Conservation (phyloP, 768 basidiomycete species). For the Harrya chromipes region DNA sequence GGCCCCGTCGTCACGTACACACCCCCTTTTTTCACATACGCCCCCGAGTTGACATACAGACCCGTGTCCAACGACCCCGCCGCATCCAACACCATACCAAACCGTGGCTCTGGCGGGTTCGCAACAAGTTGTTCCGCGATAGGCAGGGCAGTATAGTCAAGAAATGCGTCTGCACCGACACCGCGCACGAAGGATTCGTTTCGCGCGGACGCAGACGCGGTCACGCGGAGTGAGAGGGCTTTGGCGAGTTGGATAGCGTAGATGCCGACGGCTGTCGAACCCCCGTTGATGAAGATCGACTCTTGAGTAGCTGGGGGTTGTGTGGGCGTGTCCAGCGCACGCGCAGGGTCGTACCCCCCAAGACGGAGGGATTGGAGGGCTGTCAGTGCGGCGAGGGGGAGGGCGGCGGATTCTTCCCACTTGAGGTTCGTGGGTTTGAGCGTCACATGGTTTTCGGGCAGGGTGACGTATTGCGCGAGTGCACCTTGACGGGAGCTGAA, state of each 20-base stretch:
- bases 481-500: slow-evolving; percentile 47
- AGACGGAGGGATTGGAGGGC: slow-evolving; percentile 55
- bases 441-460: slow-evolving; percentile 43
- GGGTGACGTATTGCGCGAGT: slow-evolving; percentile 52
- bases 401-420: slow-evolving; percentile 56
- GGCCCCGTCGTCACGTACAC: slow-evolving; percentile 54
- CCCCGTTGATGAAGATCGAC: slow-evolving; percentile 67
- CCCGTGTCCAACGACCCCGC: slow-evolving; percentile 47
- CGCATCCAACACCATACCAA: slow-evolving; percentile 59
- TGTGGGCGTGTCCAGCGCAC: background rate
- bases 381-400: slow-evolving; percentile 57
- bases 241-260: slow-evolving; percentile 75
- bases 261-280: slow-evolving; percentile 64
- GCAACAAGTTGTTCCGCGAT: slow-evolving; percentile 44
- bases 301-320: slow-evolving; percentile 31
- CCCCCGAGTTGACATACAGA: slow-evolving; percentile 48
- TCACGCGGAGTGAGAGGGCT: slow-evolving; percentile 53
- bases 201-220: slow-evolving; percentile 55
- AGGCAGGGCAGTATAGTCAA: slow-evolving; percentile 58
- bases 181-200: slow-evolving; percentile 56
- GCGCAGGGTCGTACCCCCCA: slow-evolving; percentile 45
- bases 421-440: slow-evolving; percentile 45
- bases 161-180: slow-evolving; percentile 67
- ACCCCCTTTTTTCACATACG: slow-evolving; percentile 52
- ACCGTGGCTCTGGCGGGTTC: slow-evolving; percentile 48